A percentile compares a stretch with the other conserved stretches of the same genome.
Conservation (phyloP, 805 yeast species). For the Hanseniaspora clermontiae region DNA sequence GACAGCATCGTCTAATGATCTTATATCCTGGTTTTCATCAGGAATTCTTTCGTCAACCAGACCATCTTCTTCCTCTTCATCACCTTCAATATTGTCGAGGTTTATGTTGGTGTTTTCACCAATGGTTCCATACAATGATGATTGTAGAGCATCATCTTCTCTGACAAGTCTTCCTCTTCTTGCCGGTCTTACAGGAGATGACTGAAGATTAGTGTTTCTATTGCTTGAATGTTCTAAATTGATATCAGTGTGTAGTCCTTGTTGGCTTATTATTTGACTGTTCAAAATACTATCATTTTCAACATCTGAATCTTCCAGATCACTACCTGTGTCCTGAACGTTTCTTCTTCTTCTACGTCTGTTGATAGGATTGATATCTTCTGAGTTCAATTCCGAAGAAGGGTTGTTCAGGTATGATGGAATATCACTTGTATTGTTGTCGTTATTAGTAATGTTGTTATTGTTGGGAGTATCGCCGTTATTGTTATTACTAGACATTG, state of each 20-base stretch:
- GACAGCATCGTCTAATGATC: conserved; percentile 15
- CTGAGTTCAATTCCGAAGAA: conserved; percentile 9
- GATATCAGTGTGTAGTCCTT: not conserved
- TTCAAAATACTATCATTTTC: conserved; percentile 5
- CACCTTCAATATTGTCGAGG: not conserved
- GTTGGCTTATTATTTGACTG: not conserved
- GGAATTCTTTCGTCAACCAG: conserved; percentile 9
- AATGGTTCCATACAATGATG: conserved; percentile 4
- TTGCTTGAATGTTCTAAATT: not conserved
- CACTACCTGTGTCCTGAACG: conserved; percentile 6
- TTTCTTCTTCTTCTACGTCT: conserved; percentile 12
- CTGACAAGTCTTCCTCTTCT: conserved; percentile 26
- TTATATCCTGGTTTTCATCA: conserved; percentile 10
- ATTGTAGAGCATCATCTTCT: conserved; percentile 18
- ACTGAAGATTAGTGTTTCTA: conserved; percentile 4
- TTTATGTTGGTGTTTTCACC: conserved; percentile 4
- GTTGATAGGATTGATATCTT: not conserved
- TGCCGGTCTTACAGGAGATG: conserved; percentile 14
- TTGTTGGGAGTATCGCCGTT: not conserved
- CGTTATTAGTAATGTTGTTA: conserved; percentile 1
- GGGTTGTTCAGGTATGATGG: conserved; percentile 6
- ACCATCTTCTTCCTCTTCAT: conserved; percentile 1
- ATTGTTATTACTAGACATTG: conserved; percentile 8
- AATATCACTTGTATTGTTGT: conserved; percentile 3
- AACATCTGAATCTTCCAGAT: not conserved